phyloP scores from a whole-genome alignment of 2,329 filamentous ascomycete species.

The Coleophoma eucalyptorum region DNA sequence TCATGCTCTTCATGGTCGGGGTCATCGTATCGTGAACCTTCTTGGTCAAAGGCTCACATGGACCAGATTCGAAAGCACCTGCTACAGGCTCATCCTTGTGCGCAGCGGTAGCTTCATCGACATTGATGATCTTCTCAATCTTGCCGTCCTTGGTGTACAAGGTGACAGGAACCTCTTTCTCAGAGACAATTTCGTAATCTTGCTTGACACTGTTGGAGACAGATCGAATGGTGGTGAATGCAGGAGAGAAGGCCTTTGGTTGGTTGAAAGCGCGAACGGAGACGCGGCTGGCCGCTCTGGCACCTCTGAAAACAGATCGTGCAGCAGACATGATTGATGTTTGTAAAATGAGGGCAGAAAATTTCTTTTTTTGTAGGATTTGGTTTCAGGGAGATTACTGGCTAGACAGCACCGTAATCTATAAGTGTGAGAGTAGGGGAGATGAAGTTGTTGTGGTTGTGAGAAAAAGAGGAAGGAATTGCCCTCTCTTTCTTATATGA shows the following conservation, averaged over 20 bases:
- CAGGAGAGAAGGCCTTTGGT: conserved; percentile 14
- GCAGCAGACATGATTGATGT: conserved; percentile 18
- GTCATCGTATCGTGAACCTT: conserved; percentile 54
- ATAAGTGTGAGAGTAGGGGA: background rate
- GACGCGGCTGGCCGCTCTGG: conserved; percentile 4
- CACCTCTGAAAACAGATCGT: conserved; percentile 14
- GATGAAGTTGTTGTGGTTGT: background rate
- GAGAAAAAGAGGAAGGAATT: background rate
- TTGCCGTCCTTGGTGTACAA: conserved; percentile 11
- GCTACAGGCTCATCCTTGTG: conserved; percentile 13
- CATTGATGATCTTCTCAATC: background rate
- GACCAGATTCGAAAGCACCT: background rate
- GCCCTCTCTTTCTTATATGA: background rate
- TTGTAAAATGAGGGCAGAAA: conserved; percentile 1
- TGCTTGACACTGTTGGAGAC: conserved; percentile 8
- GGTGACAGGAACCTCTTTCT: conserved; percentile 21
- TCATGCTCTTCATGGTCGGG: conserved; percentile 65
- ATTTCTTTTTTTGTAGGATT: background rate
- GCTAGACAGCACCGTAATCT: background rate
- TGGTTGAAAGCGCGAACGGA: background rate
- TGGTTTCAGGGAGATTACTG: background rate
- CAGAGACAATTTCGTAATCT: conserved; percentile 21
- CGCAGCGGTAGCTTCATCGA: conserved; percentile 2
- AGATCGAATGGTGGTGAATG: conserved; percentile 14
- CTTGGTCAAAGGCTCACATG: conserved; percentile 40